Conservation (phyloP, 164 flowering plant genomes). For the Liquidambar formosana region DNA sequence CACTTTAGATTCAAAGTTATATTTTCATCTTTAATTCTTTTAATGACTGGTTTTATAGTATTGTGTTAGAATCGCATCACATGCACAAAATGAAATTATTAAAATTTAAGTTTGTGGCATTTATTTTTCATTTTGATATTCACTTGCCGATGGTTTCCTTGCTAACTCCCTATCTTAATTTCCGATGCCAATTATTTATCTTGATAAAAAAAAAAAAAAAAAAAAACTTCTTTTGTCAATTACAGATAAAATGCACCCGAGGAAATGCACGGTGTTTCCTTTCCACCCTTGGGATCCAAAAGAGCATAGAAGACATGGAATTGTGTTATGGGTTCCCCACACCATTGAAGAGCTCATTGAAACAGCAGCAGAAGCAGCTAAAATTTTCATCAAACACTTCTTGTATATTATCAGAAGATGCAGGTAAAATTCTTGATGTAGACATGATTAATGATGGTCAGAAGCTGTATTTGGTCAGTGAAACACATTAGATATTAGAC, state of each 20-base stretch:
- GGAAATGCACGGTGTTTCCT: slow-evolving; percentile 85
- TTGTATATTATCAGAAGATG: slow-evolving; percentile 74
- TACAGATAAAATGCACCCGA: slow-evolving; percentile 41
- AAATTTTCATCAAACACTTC: slow-evolving; percentile 24
- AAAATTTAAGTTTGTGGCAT: too few species aligned
- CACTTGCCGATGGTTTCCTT: too few species aligned
- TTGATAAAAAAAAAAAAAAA: too few species aligned
- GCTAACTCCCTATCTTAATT: too few species aligned
- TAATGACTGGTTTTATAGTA: too few species aligned
- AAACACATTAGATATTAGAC: slow-evolving; percentile 21
- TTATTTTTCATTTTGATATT: too few species aligned
- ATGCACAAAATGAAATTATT: too few species aligned
- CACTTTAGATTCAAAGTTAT: too few species aligned
- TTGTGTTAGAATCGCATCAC: too few species aligned
- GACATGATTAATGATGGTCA: slow-evolving; percentile 74
- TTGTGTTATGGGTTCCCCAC: slow-evolving; percentile 71
- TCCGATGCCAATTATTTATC: too few species aligned
- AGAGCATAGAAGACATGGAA: slow-evolving; percentile 56
- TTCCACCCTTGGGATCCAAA: slow-evolving; percentile 74
- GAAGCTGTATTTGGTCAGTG: slow-evolving; percentile 60
- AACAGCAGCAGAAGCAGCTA: slow-evolving; percentile 46
- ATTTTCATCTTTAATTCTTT: too few species aligned
- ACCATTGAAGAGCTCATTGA: slow-evolving; percentile 66
- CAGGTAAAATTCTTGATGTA: slow-evolving; percentile 67
- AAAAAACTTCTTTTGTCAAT: not conserved